Evolutionary conservation across 78 protist genomes (phyloP), one percentile per base, ranked within the genome.

Genomic region (Chrysochromulina tobinii): DNA sequence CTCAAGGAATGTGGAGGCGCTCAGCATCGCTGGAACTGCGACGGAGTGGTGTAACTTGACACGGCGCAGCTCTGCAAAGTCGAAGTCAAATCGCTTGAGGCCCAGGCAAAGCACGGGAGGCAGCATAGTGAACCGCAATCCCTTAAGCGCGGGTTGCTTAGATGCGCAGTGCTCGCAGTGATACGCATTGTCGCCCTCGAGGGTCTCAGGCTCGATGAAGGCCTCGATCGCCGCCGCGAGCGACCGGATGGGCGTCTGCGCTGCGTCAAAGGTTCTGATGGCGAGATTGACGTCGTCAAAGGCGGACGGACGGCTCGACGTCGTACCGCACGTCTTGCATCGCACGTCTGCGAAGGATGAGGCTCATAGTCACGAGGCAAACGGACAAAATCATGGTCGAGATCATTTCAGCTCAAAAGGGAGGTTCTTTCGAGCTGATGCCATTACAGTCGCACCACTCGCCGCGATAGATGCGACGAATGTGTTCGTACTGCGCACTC

Each of bases 21-120:
- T 38, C 38, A 38, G 38, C 38, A 38, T 38, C 38, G 38, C 38
- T 38, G 38, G 38, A 38, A 38, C 38, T 38, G 38, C 38, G 23
- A 90, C 66, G 15, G 1, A 4, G 21, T 90, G 89, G 50, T 77
- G 8, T 6, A 90, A 54, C 83, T 90, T 90, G 67, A 73, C 61
- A 7, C 83, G 68, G 20, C 23, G 12, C 61, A 64, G 27, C 23
- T 25, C 3, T 2, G 27, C 61, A 15, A 21, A 17, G 83, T 90
- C 83, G 75, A 64, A 90, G 51, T 57, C 92, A 15, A 90, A 90
- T 8, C 92, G 79, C 68, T 64, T 66, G 77, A 90, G 61, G n/a
- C 9, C 53, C 17, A 90, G 2, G 38, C 21, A 12, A 48, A 90
- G 48, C 23, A 75, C 38, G 51, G 50, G 61, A 53, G 92, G 92